phyloP scores from a whole-genome alignment of 2,329 filamentous ascomycete genomes.

The Myotisia sp. region DNA sequence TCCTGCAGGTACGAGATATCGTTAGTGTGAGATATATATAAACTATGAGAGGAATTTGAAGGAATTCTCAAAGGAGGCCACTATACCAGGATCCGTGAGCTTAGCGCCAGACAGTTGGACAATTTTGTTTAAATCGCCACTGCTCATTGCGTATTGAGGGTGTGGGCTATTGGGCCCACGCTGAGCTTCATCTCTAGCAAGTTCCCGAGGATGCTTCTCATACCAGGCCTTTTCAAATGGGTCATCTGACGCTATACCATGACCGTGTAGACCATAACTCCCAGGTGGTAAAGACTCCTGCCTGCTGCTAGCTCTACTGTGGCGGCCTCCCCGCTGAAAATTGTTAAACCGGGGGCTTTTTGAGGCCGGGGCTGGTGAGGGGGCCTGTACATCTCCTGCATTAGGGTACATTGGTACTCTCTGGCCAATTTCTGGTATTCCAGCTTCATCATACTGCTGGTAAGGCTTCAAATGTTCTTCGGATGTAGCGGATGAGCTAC shows the following conservation, averaged over 20 bases:
- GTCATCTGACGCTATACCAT: slow-evolving; percentile 60
- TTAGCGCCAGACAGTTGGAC: slow-evolving; percentile 53
- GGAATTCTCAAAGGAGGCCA: slow-evolving; percentile 3
- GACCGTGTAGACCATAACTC: slow-evolving; percentile 85
- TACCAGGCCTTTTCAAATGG: slow-evolving; percentile 87
- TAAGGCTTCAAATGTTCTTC: slow-evolving; percentile 41
- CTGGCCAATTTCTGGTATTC: slow-evolving; percentile 82
- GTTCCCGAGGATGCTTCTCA: slow-evolving; percentile 72
- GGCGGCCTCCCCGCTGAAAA: slow-evolving; percentile 35
- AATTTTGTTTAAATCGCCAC: slow-evolving; percentile 78
- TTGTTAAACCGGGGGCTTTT: slow-evolving; percentile 31
- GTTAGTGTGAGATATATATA: slow-evolving; percentile 8
- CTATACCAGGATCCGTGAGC: slow-evolving; percentile 40
- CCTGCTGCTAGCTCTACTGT: slow-evolving; percentile 58
- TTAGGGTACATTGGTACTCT: slow-evolving; percentile 88
- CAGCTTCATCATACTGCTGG: slow-evolving; percentile 59
- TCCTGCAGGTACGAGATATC: slow-evolving; percentile 47
- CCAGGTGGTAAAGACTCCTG: slow-evolving; percentile 64
- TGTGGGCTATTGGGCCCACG: slow-evolving; percentile 45
- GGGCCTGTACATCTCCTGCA: slow-evolving; percentile 90
- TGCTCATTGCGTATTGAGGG: slow-evolving; percentile 72
- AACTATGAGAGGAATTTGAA: not conserved
- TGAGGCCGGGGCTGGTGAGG: slow-evolving; percentile 54
- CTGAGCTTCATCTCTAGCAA: slow-evolving; percentile 58
- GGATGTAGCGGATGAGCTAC: slow-evolving; percentile 33